Base-by-base conservation (phyloP, 2,329 filamentous ascomycete species). In the Periconia digitata region DNA sequence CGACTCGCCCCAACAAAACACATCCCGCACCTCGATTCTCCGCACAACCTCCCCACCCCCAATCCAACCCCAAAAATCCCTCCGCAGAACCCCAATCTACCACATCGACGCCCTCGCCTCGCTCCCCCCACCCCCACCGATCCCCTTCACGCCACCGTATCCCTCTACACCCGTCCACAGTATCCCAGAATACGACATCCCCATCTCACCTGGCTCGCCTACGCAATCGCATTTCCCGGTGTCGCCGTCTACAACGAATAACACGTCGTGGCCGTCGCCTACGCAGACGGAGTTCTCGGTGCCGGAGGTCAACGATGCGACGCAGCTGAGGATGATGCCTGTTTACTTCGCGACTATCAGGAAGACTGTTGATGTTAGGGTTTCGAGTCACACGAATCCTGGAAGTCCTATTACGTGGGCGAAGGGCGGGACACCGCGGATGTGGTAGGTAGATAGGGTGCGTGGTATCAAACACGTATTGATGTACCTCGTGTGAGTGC, bases 331-430 rank as follows among this genome's bases (percentile, higher is more conserved):
- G 18, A 46, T 51, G 20, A 44, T 43, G 32, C 48, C 51, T 2
- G 46, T 54, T 17, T 44, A 47, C 29, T 54, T 54, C 34, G 46
- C 49, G n/a, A 44, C 40, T 18, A 50, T 52, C 6, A 40, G 32
- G 23, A 47, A 48, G 43, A 55, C 47, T 24, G 43, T 50, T 12
- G 51, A 54, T 43, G 49, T 50, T 15, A 38, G 49, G 20, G 40
- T 51, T 4, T 44, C 40, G 1, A 51, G 38, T 21, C 50, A 53
- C 27, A 53, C 50, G 3, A 50, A 50, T 23, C 40, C 21, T 8
- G 50, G 47, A 12, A 49, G 41, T 40, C 50, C 50, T 6, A 29
- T 50, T 5, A 24, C n/a, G 16, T 46, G 29, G 29, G 7, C 29
- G 27, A 44, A 37, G 20, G 8, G 17, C 6, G 24, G 17, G 17